Base-by-base conservation (phyloP, 441 rosid genomes). In the Mallotus japonicus region DNA sequence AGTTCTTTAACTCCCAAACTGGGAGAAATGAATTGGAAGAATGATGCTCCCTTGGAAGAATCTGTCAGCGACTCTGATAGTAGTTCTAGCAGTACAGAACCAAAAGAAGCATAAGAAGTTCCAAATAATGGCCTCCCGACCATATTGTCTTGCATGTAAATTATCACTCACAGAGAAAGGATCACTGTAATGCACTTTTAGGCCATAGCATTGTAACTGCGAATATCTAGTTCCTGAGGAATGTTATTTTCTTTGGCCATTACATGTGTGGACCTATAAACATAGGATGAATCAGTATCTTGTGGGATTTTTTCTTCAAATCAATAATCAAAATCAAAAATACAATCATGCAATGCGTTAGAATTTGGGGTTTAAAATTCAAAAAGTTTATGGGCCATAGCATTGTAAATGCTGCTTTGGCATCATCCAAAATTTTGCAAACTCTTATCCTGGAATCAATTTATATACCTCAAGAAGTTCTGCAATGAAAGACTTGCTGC, bases 21-120 rank as follows among this genome's bases (percentile, higher is more conserved):
- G 49, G 76, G 47, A 14, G 73, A 75, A 64, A 73, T 42, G 40
- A 64, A 9, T 19, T 78, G 60, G 51, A 77, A 71, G 79, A 82
- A 71, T 12, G 70, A 76, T 55, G 61, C 13, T 24, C 68, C 64
- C 69, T 49, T 72, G 17, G 79, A 61, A 51, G 83, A 75, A 72
- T 63, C 74, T 71, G 82, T 80, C 61, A 64, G 71, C 50, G 77
- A 70, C 65, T 81, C 87, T n/a, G 83, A 72, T 63, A 77, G 87
- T 76, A 83, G 81, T 79, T 81, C 87, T 44, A 80, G 83, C 73
- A 80, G 79, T 68, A 74, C 76, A 70, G 79, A 83, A 62, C 82
- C 73, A 54, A 78, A 81, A 75, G 62, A 68, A 62, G 70, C 72
- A 69, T 53, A 59, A 59, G 64, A 50, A 74, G 70, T 75, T 51